phyloP scores from a whole-genome alignment of 2,329 filamentous ascomycete species.

The Fusarium nisikadoi region DNA sequence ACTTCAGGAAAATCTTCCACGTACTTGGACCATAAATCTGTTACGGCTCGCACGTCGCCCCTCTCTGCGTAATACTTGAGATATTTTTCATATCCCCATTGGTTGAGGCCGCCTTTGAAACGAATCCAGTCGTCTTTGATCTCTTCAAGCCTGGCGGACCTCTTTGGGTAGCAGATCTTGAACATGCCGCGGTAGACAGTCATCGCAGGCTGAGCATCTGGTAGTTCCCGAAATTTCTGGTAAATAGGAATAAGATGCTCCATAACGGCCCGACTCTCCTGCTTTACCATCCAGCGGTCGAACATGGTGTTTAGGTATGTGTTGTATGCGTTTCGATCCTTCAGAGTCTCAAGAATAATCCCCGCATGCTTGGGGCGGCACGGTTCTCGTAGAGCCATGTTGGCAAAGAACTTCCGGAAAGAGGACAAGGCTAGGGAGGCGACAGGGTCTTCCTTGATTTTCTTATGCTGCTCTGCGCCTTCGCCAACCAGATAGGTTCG shows the following conservation, averaged over 20 bases:
- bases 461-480: conserved; percentile 36
- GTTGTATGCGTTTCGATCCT: conserved; percentile 55
- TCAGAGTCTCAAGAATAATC: conserved; percentile 54
- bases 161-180: conserved; percentile 52
- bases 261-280: conserved; percentile 44
- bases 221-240: conserved; percentile 56
- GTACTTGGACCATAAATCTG: conserved; percentile 59
- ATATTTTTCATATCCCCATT: conserved; percentile 60
- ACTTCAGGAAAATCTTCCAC: conserved; percentile 50
- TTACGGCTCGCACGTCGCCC: conserved; percentile 60
- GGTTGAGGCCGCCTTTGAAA: conserved; percentile 53
- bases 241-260: conserved; percentile 57
- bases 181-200: conserved; percentile 58
- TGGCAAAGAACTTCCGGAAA: conserved; percentile 48
- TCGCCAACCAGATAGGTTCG: conserved; percentile 47
- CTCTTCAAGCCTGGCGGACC: conserved; percentile 56
- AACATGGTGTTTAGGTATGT: conserved; percentile 54
- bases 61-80: conserved; percentile 60
- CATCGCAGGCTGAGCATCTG: conserved; percentile 51
- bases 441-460: conserved; percentile 36
- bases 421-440: conserved; percentile 41
- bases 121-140: conserved; percentile 62
- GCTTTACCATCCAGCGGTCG: conserved; percentile 41
- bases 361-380: conserved; percentile 50
- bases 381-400: conserved; percentile 47